Evolutionary conservation across 1,284 basidiomycete genomes (phyloP).

Genomic region (Heterobasidion parviporum): DNA sequence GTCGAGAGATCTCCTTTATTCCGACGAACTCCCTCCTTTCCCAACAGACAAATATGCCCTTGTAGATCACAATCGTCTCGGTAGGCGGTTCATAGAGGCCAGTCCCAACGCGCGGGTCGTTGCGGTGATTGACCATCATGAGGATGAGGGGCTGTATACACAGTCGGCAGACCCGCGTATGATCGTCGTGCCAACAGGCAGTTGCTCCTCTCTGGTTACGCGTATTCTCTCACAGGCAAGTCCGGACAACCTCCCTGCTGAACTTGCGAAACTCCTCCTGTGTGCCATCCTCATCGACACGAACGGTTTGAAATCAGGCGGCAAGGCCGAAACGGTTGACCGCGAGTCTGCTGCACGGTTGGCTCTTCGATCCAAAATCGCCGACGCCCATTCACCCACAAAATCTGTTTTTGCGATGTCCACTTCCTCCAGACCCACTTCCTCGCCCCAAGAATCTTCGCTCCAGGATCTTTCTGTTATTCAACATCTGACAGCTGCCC

Average conservation of each 20-base stretch:
- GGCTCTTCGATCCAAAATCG: constrained; percentile 23
- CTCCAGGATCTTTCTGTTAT: constrained; percentile 31
- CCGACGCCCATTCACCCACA: background rate
- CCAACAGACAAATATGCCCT: constrained; percentile 67
- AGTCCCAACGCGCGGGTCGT: constrained; percentile 46
- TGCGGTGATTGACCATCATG: constrained; percentile 91
- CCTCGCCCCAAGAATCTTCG: constrained; percentile 19
- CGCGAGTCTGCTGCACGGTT: constrained; percentile 54
- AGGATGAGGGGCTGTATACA: constrained; percentile 68
- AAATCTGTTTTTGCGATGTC: background rate
- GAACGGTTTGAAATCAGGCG: constrained; percentile 62
- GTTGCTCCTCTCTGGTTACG: constrained; percentile 74
- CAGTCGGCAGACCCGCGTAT: constrained; percentile 59
- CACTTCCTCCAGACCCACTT: background rate
- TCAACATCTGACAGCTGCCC: constrained; percentile 38
- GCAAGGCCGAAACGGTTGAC: constrained; percentile 68
- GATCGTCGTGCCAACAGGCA: constrained; percentile 61
- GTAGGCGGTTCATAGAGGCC: constrained; percentile 35
- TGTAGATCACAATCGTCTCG: constrained; percentile 84
- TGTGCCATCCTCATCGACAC: constrained; percentile 82
- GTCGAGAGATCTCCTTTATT: constrained; percentile 42
- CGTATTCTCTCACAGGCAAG: constrained; percentile 33
- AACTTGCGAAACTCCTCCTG: constrained; percentile 74
- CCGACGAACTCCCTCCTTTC: constrained; percentile 48
- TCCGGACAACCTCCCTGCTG: constrained; percentile 34